phyloP scores from a whole-genome alignment of 345 rosid genomes.

The Gossypium herbaceum region DNA sequence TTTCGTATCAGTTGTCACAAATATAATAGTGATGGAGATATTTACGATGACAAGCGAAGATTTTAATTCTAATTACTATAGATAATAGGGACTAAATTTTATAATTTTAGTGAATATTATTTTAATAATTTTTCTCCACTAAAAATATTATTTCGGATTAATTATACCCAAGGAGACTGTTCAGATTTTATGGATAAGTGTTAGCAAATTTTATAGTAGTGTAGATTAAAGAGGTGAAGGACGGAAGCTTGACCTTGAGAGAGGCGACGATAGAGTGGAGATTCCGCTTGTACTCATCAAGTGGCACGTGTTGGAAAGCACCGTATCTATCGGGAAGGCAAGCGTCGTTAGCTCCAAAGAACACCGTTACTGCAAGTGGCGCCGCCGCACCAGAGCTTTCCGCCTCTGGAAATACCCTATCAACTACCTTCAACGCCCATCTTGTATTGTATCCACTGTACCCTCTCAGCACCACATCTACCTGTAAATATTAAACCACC shows the following conservation, averaged over 20 bases:
- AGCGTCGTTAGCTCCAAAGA: constrained; percentile 93
- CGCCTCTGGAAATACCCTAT: constrained; percentile 47
- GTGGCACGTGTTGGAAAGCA: constrained; percentile 88
- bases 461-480: constrained; percentile 28
- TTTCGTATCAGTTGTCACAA: too few species aligned
- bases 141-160: too few species aligned
- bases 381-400: not conserved
- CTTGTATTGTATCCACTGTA: constrained; percentile 40
- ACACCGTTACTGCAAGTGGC: constrained; percentile 67
- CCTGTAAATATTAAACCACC: constrained; percentile 28
- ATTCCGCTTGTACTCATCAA: constrained; percentile 61
- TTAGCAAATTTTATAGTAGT: not conserved
- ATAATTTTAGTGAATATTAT: too few species aligned
- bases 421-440: constrained; percentile 64
- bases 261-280: constrained; percentile 57
- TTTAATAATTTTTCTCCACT: too few species aligned
- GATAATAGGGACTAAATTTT: too few species aligned
- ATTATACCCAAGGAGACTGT: not conserved
- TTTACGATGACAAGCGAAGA: too few species aligned
- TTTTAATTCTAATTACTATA: too few species aligned
- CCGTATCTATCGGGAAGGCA: constrained; percentile 72
- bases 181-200: not conserved
- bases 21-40: too few species aligned
- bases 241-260: constrained; percentile 48
- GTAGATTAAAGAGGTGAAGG: not conserved